These are phyloP conservation scores for Edaphochlamys debaryana DNA, from an alignment of 139 green algal genomes.

Conservation along the genomic window DNA sequence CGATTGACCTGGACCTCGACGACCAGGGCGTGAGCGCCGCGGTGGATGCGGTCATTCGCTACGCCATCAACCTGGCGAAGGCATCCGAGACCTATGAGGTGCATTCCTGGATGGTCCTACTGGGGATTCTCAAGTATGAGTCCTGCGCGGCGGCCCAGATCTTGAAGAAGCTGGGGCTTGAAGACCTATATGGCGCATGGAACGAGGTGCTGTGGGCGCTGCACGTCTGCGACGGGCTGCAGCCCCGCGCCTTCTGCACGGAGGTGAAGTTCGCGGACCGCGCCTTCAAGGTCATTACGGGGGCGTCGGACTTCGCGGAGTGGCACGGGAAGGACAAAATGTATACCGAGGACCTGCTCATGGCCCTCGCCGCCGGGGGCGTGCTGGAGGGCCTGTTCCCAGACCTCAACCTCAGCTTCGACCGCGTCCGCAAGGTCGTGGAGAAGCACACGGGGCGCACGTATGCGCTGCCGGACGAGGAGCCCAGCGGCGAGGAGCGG, in stretches of 20 bases:
- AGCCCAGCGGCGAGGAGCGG: background rate
- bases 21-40: slow-evolving; percentile 40
- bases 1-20: background rate
- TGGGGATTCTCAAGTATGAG: slow-evolving; percentile 67
- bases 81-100: slow-evolving; percentile 63
- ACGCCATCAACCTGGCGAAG: slow-evolving; percentile 61
- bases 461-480: slow-evolving; percentile 53
- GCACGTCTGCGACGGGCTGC: slow-evolving; percentile 57
- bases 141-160: slow-evolving; percentile 41
- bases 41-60: slow-evolving; percentile 41
- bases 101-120: slow-evolving; percentile 68
- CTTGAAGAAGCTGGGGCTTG: slow-evolving; percentile 54
- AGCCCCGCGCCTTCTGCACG: slow-evolving; percentile 48
- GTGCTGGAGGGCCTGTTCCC: slow-evolving; percentile 65
- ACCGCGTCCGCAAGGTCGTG: slow-evolving; percentile 54
- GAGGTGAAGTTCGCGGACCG: slow-evolving; percentile 53
- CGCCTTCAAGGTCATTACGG: slow-evolving; percentile 53
- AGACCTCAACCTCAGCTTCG: slow-evolving; percentile 60
- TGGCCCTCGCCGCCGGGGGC: slow-evolving; percentile 60
- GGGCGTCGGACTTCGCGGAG: slow-evolving; percentile 49
- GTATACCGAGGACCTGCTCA: slow-evolving; percentile 63
- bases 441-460: slow-evolving; percentile 49
- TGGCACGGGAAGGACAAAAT: slow-evolving; percentile 63
- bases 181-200: slow-evolving; percentile 69
- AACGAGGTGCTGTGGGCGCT: slow-evolving; percentile 73